Evolutionary conservation across 2,329 filamentous ascomycete genomes (phyloP).

Genomic region (Cladosporium halotolerans): DNA sequence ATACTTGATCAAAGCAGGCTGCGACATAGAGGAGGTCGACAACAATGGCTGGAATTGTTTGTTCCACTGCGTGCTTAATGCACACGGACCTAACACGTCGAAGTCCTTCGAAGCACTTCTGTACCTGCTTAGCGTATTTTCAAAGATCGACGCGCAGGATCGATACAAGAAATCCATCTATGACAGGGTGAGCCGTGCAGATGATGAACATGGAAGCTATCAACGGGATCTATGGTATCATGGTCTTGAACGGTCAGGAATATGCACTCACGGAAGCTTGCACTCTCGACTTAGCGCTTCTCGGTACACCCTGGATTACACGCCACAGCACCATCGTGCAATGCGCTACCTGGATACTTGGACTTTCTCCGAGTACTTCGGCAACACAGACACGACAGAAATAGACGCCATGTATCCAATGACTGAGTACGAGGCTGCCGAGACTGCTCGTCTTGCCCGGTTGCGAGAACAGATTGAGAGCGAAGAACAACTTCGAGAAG

Average conservation of each 20-base stretch:
- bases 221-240: neutral
- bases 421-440: too few species aligned
- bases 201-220: neutral
- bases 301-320: neutral
- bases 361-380: neutral
- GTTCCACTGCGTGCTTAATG: neutral
- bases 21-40: neutral
- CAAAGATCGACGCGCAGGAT: neutral
- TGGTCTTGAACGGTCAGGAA: neutral
- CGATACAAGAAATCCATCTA: neutral
- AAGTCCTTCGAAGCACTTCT: neutral
- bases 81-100: neutral
- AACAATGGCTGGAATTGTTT: neutral
- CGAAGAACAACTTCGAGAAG: too few species aligned
- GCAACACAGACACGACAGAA: too few species aligned
- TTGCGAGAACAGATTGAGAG: too few species aligned
- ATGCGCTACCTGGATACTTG: neutral
- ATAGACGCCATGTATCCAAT: too few species aligned
- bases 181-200: neutral
- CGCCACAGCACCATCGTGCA: neutral
- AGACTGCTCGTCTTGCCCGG: too few species aligned
- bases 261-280: neutral
- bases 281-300: neutral
- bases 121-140: neutral
- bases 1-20: neutral